These are phyloP conservation scores for Przewalskia tangutica DNA, from an alignment of 257 asterid species.

Conservation along the genomic window DNA sequence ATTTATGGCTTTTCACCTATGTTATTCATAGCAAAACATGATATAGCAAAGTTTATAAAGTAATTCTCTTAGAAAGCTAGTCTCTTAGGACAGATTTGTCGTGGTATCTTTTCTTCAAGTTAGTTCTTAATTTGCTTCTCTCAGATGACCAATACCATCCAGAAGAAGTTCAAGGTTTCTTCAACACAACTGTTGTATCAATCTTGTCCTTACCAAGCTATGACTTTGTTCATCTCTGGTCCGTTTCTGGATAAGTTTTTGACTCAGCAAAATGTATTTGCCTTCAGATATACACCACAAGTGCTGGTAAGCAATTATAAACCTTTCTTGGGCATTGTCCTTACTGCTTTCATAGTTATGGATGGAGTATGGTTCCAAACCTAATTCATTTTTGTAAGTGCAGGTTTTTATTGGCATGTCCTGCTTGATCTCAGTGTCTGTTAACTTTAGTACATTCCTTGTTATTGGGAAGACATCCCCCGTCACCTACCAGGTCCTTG, in stretches of 20 bases:
- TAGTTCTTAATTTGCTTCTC: constrained; percentile 41
- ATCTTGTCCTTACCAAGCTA: constrained; percentile 70
- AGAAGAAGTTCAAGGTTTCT: constrained; percentile 72
- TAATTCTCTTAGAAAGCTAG: not conserved
- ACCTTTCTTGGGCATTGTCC: not conserved
- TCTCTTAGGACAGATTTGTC: not conserved
- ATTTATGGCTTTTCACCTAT: not conserved
- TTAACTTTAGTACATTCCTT: constrained; percentile 70
- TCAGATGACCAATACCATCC: constrained; percentile 96
- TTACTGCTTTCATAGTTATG: not conserved
- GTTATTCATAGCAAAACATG: too few species aligned
- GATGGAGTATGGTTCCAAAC: constrained; percentile 6
- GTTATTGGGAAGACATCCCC: constrained; percentile 77
- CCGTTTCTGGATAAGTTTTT: constrained; percentile 73
- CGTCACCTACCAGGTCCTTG: constrained; percentile 72
- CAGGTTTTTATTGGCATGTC: constrained; percentile 62
- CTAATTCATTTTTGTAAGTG: constrained; percentile 22
- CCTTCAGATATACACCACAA: constrained; percentile 59
- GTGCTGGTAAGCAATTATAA: constrained; percentile 48
- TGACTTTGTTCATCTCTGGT: constrained; percentile 70
- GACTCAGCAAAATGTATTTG: constrained; percentile 62
- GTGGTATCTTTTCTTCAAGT: not conserved
- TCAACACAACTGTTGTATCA: constrained; percentile 89
- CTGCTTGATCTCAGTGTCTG: constrained; percentile 63
- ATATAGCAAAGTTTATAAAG: not conserved